Evolutionary conservation across 306 rosid genomes (phyloP), one percentile per base, ranked within the genome.

Genomic region (Coriaria nepalensis): DNA sequence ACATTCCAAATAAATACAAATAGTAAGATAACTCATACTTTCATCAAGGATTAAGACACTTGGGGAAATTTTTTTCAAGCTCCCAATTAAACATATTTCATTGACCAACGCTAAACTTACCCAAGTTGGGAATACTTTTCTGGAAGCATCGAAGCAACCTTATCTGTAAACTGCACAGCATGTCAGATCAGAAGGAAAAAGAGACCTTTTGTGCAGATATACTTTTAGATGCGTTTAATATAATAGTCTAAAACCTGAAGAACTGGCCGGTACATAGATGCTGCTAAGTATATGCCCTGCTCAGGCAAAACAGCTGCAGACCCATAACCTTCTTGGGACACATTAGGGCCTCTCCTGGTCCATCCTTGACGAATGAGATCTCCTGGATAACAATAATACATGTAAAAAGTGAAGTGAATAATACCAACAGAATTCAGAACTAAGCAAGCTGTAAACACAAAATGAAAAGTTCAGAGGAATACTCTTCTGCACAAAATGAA

Each of bases 361-460:
- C 98, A 82, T 49, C 98, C 98, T 68, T 90, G 95, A 56, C 96
- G 98, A 73, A 92, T 78, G 63, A 82, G 79, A 70, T 92, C 98
- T 49, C 95, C 98, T 90, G 74, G 10, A 59, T 39, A 58, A 44
- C 32, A 40, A 48, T 58, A 20, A 20, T 20, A 20, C 3, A 3
- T 20, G 29, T 20, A 20, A 20, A 20, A 20, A 20, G 3, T 20
- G 29, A 20, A 20, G 29, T 20, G 29, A 20, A 20, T 20, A 20
- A 1, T 20, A 35, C 39, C 34, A 68, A 48, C 2, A 61, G 13
- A 35, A 40, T 13, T 15, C 9, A 57, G 14, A 32, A 13, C 6
- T 0, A 40, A 46, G 44, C 38, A 43, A 9, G 40, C 44, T 62
- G 11, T 45, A 42, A 9, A 14, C 10, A 15, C 4, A 8, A 57